Conservation (phyloP, 257 asterid species). For the Penstemon davidsonii region DNA sequence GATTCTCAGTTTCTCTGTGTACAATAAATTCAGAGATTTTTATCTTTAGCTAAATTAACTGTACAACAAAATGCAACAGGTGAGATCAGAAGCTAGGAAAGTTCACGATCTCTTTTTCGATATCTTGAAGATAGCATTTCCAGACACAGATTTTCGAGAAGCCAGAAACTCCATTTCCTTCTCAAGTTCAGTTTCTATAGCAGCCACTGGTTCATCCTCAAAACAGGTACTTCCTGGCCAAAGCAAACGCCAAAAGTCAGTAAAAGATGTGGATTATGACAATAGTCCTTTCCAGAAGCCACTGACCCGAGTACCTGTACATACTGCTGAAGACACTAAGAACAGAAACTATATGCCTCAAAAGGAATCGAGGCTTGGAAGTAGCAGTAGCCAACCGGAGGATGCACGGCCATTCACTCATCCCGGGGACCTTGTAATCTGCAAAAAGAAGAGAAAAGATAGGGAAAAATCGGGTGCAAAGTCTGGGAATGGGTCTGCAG, state of each 20-base stretch:
- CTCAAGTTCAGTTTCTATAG: slow-evolving; percentile 41
- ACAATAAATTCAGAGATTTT: neutral
- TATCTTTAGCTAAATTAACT: slow-evolving; percentile 17
- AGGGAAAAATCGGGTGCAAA: slow-evolving; percentile 60
- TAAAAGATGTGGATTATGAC: slow-evolving; percentile 57
- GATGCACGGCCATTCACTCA: slow-evolving; percentile 66
- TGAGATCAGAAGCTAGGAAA: slow-evolving; percentile 84
- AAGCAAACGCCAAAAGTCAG: slow-evolving; percentile 58
- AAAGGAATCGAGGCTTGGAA: slow-evolving; percentile 51
- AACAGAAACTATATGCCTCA: slow-evolving; percentile 41
- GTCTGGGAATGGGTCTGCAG: slow-evolving; percentile 51
- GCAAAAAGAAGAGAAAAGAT: slow-evolving; percentile 95
- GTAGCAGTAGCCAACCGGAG: slow-evolving; percentile 51
- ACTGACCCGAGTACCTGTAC: slow-evolving; percentile 53
- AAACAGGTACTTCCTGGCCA: slow-evolving; percentile 50
- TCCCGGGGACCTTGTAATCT: slow-evolving; percentile 87
- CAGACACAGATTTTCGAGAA: slow-evolving; percentile 83
- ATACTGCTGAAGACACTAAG: slow-evolving; percentile 48
- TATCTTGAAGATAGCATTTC: slow-evolving; percentile 73
- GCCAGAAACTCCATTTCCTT: slow-evolving; percentile 71
- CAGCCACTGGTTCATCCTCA: slow-evolving; percentile 59
- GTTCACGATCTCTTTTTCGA: slow-evolving; percentile 98
- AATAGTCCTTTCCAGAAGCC: slow-evolving; percentile 60
- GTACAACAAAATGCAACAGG: slow-evolving; percentile 49
- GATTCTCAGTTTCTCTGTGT: no score